These are phyloP conservation scores for Colletotrichum plurivorum DNA, from an alignment of 2,329 filamentous ascomycete species.

Conservation along the genomic window DNA sequence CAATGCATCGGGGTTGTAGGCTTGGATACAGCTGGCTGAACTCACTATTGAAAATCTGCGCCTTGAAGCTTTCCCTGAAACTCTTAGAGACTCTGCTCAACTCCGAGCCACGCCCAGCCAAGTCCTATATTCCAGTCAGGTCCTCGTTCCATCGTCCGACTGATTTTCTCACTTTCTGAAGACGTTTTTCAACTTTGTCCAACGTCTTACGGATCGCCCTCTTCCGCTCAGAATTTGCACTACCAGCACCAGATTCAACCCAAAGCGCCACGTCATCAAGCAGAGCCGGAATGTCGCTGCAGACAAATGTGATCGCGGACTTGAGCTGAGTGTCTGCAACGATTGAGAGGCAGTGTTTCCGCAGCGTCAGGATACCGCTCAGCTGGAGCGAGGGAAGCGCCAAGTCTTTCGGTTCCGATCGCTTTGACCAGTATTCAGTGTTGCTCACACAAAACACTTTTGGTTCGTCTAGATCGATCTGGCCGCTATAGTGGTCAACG, in stretches of 20 bases:
- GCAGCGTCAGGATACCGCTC: conserved; percentile 58
- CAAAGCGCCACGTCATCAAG: conserved; percentile 58
- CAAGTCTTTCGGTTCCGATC: conserved; percentile 43
- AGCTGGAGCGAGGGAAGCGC: conserved; percentile 53
- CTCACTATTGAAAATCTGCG: conserved; percentile 27
- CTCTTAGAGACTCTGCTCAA: background rate
- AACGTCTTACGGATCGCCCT: conserved; percentile 50
- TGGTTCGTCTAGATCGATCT: conserved; percentile 42
- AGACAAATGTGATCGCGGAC: conserved; percentile 54
- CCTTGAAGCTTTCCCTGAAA: conserved; percentile 10
- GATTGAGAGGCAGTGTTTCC: conserved; percentile 60
- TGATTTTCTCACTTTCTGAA: conserved; percentile 49
- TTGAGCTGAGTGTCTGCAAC: conserved; percentile 58
- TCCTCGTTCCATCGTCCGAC: conserved; percentile 2
- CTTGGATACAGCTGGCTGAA: too few relatives aligned
- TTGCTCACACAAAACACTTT: conserved; percentile 63
- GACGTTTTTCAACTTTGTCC: conserved; percentile 47
- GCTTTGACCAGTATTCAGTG: conserved; percentile 55
- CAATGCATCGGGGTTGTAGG: too few relatives aligned
- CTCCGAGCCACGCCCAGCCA: background rate
- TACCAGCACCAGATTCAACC: conserved; percentile 59
- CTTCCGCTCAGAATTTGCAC: conserved; percentile 53
- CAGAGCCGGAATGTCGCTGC: conserved; percentile 56
- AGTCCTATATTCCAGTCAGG: conserved; percentile 11
- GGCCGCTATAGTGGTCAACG: conserved; percentile 44